Percentiles rank a stretch among this genome's conserved stretches.
Conservation (phyloP, 306 rosid species). For the Fragaria ananassa region DNA sequence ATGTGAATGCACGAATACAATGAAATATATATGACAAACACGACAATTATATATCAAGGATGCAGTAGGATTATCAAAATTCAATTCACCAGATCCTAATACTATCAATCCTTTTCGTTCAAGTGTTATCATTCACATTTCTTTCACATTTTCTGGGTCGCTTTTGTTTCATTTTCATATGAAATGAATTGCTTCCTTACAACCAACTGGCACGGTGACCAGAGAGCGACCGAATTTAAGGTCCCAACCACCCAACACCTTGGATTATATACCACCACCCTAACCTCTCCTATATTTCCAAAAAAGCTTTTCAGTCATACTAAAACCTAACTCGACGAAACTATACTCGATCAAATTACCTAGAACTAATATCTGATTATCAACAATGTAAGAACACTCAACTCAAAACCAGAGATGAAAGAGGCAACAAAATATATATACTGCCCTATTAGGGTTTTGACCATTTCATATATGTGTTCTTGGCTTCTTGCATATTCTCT, state of each 20-base stretch:
- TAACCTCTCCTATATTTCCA: not conserved
- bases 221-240: constrained; percentile 14
- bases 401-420: not conserved
- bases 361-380: not conserved
- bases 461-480: not conserved
- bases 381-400: not conserved
- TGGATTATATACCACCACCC: not conserved
- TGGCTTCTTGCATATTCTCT: not conserved
- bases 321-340: not conserved
- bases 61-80: not conserved
- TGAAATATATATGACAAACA: not conserved
- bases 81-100: not conserved
- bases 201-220: not conserved
- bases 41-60: not conserved
- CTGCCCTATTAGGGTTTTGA: not conserved
- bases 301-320: not conserved
- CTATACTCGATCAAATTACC: not conserved
- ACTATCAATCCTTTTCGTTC: not conserved
- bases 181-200: constrained; percentile 11
- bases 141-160: constrained; percentile 9
- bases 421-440: not conserved
- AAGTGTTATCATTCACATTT: constrained; percentile 14
- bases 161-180: constrained; percentile 17
- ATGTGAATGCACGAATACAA: not conserved
- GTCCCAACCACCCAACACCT: not conserved